These are phyloP conservation scores for Lolium perenne DNA, from an alignment of 176 grass and related monocot species.

Conservation along the genomic window DNA sequence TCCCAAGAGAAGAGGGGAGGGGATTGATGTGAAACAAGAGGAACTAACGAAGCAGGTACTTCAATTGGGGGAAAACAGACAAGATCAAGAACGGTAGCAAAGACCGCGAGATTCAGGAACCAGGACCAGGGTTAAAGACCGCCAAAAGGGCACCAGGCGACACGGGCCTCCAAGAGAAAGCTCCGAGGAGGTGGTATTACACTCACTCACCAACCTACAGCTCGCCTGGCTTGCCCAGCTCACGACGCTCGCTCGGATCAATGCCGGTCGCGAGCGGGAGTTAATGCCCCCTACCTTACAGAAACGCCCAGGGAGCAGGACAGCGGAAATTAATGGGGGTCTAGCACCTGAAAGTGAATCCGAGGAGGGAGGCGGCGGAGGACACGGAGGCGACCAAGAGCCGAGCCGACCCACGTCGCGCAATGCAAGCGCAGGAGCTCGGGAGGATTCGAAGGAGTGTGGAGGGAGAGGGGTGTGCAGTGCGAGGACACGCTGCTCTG, in stretches of 20 bases:
- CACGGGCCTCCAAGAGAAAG: constrained; percentile 5
- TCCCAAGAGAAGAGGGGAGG: neutral
- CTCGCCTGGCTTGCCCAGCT: neutral
- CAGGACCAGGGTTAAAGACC: neutral
- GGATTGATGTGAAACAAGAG: neutral
- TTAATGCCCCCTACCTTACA: constrained; percentile 38
- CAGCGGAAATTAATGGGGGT: constrained; percentile 47
- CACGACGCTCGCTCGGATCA: constrained; percentile 28
- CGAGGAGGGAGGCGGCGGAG: constrained; percentile 31
- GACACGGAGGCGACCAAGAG: constrained; percentile 46
- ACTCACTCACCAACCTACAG: constrained; percentile 12
- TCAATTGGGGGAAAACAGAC: neutral
- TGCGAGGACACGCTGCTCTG: constrained; percentile 41
- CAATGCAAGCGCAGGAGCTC: neutral
- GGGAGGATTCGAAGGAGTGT: constrained; percentile 33
- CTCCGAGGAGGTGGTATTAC: neutral
- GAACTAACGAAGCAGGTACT: neutral
- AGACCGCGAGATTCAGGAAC: constrained; percentile 3
- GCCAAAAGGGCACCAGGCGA: neutral
- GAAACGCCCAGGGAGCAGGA: constrained; percentile 31
- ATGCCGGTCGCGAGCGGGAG: constrained; percentile 38
- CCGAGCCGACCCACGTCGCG: constrained; percentile 29
- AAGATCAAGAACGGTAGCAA: neutral
- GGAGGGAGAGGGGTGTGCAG: constrained; percentile 35
- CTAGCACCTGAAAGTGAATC: constrained; percentile 36